Percentiles rank a stretch among this genome's conserved stretches.
These are phyloP conservation scores for Prinsepia uniflora DNA, from an alignment of 306 rosid genomes.

Conservation along the genomic window DNA sequence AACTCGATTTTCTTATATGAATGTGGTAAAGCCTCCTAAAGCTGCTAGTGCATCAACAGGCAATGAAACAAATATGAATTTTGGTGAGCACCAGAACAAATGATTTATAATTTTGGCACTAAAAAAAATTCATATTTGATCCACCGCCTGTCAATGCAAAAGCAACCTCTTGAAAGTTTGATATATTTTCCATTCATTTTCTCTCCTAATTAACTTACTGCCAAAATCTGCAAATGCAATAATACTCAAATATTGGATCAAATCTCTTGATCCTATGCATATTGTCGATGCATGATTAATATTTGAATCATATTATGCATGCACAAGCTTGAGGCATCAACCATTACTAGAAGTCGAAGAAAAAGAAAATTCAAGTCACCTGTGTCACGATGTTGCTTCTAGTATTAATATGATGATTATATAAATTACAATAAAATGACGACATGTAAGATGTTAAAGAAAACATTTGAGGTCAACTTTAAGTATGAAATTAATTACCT, in stretches of 20 bases:
- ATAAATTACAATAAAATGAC: no score
- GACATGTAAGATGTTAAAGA: no score
- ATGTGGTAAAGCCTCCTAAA: background rate
- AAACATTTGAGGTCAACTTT: no score
- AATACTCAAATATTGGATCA: constrained; percentile 10
- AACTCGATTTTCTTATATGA: no score
- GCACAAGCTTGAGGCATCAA: background rate
- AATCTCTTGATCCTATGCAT: background rate
- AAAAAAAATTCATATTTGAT: constrained; percentile 64
- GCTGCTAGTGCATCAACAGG: constrained; percentile 38
- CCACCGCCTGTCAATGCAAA: constrained; percentile 72
- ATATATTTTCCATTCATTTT: background rate
- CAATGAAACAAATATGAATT: constrained; percentile 59
- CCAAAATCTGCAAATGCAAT: background rate
- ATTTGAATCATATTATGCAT: constrained; percentile 4
- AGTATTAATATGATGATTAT: no score
- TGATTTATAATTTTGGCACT: no score
- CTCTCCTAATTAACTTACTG: background rate
- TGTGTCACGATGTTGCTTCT: no score
- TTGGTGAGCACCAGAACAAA: background rate
- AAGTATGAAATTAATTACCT: constrained; percentile 20
- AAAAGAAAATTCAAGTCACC: no score
- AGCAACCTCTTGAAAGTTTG: constrained; percentile 18
- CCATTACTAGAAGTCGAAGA: background rate
- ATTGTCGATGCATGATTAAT: background rate